These are phyloP conservation scores for Pterocarpus santalinus DNA, from an alignment of 306 rosid genomes.

Conservation along the genomic window DNA sequence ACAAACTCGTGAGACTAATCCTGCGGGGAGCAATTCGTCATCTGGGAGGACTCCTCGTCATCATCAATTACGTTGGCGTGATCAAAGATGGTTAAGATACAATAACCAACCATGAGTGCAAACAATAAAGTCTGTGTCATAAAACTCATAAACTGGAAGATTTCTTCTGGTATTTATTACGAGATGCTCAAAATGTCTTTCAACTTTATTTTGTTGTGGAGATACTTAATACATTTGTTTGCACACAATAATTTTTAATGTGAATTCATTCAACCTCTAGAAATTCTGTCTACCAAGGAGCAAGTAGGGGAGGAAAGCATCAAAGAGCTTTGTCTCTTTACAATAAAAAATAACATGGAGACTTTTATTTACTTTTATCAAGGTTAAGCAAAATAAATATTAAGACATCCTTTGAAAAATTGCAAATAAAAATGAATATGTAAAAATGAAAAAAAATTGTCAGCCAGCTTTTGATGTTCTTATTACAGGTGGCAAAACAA, in stretches of 20 bases:
- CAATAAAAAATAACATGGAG: background rate
- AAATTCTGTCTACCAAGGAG: too few species aligned
- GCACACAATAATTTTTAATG: background rate
- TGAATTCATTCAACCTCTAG: background rate
- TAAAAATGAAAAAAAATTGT: conserved; percentile 44
- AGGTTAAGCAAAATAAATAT: conserved; percentile 38
- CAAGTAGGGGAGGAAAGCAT: too few species aligned
- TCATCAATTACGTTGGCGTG: conserved; percentile 61
- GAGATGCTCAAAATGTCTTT: background rate
- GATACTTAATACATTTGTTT: background rate
- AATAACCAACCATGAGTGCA: conserved; percentile 41
- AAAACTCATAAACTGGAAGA: background rate
- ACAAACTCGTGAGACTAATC: conserved; percentile 26
- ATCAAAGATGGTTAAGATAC: conserved; percentile 61
- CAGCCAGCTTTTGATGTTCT: conserved; percentile 97
- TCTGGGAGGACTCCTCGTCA: conserved; percentile 44
- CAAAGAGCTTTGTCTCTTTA: background rate
- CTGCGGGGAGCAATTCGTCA: conserved; percentile 21
- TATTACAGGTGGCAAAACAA: conserved; percentile 72
- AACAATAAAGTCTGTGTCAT: background rate
- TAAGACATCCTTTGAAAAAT: conserved; percentile 32
- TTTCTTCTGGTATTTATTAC: background rate
- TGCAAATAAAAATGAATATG: conserved; percentile 37
- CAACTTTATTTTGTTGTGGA: background rate
- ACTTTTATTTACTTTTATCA: conserved; percentile 32